Percentiles rank a stretch among this genome's conserved stretches.
Conservation (phyloP, 306 rosid genomes). For the Prunus armeniaca region DNA sequence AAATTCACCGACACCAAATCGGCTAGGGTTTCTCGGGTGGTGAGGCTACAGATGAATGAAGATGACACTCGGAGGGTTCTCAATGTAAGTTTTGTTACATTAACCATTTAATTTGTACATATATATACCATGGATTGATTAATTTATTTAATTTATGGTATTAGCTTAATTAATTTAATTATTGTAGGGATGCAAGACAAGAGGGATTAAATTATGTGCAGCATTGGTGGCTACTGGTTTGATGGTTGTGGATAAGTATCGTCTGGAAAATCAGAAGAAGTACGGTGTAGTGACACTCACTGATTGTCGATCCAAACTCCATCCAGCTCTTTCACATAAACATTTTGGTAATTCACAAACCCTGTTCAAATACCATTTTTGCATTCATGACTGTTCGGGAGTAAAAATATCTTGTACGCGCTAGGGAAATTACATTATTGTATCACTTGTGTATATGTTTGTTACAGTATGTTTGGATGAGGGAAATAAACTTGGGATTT, state of each 20-base stretch:
- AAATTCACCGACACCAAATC: conserved; percentile 35
- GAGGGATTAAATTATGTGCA: conserved; percentile 51
- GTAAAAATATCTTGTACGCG: too few relatives aligned
- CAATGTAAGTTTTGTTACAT: conserved; percentile 22
- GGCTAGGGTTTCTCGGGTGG: conserved; percentile 42
- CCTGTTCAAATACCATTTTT: too few relatives aligned
- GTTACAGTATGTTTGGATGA: too few relatives aligned
- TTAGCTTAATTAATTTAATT: too few relatives aligned
- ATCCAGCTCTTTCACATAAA: conserved; percentile 35
- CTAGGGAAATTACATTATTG: too few relatives aligned
- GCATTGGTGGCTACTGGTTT: conserved; percentile 56
- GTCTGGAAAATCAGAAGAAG: conserved; percentile 21
- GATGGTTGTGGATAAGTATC: conserved; percentile 38
- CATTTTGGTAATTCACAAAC: conserved; percentile 36
- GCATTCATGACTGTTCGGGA: not conserved
- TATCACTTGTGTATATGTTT: too few relatives aligned
- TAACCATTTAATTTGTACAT: not conserved
- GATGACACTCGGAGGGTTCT: conserved; percentile 38
- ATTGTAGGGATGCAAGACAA: conserved; percentile 48
- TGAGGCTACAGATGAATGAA: conserved; percentile 39
- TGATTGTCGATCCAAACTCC: conserved; percentile 50
- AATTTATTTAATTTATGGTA: not conserved
- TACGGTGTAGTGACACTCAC: conserved; percentile 51
- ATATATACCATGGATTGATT: not conserved
- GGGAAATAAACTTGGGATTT: too few relatives aligned